These are phyloP conservation scores for Colletotrichum karsti DNA, from an alignment of 2,329 filamentous ascomycete species.

Conservation along the genomic window DNA sequence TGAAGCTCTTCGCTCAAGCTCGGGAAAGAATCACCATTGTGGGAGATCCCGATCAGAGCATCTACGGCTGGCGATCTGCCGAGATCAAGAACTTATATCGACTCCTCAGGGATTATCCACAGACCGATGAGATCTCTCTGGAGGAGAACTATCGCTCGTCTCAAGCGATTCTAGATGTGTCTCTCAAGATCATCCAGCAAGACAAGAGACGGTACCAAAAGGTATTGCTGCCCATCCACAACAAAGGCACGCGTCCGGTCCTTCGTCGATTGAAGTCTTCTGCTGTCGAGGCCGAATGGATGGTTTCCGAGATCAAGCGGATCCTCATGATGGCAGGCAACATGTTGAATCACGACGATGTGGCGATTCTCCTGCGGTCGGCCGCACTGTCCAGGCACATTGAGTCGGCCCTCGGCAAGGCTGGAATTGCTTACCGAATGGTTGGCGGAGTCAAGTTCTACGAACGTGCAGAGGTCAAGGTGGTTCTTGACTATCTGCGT, in stretches of 20 bases:
- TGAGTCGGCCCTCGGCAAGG: slow-evolving; percentile 81
- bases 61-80: slow-evolving; percentile 94
- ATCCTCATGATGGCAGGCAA: slow-evolving; percentile 75
- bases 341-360: slow-evolving; percentile 78
- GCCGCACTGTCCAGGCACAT: slow-evolving; percentile 85
- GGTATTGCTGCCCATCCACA: slow-evolving; percentile 80
- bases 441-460: slow-evolving; percentile 91
- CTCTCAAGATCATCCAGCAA: slow-evolving; percentile 89
- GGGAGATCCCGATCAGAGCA: slow-evolving; percentile 96
- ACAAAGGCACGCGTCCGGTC: slow-evolving; percentile 81
- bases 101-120: slow-evolving; percentile 78
- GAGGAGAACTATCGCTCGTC: slow-evolving; percentile 97
- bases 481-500: slow-evolving; percentile 86
- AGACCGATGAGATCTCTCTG: slow-evolving; percentile 83
- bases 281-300: slow-evolving; percentile 83
- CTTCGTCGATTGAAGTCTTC: slow-evolving; percentile 78
- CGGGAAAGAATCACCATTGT: slow-evolving; percentile 88
- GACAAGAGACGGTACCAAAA: slow-evolving; percentile 85
- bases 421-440: slow-evolving; percentile 90
- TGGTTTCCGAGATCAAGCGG: slow-evolving; percentile 83
- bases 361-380: slow-evolving; percentile 88
- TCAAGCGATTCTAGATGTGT: slow-evolving; percentile 81
- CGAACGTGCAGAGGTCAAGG: slow-evolving; percentile 88
- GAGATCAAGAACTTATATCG: slow-evolving; percentile 88
- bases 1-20: slow-evolving; percentile 83